Base-by-base conservation (phyloP, 2,329 filamentous ascomycete genomes). In the Aspergillus quadrilineatus region DNA sequence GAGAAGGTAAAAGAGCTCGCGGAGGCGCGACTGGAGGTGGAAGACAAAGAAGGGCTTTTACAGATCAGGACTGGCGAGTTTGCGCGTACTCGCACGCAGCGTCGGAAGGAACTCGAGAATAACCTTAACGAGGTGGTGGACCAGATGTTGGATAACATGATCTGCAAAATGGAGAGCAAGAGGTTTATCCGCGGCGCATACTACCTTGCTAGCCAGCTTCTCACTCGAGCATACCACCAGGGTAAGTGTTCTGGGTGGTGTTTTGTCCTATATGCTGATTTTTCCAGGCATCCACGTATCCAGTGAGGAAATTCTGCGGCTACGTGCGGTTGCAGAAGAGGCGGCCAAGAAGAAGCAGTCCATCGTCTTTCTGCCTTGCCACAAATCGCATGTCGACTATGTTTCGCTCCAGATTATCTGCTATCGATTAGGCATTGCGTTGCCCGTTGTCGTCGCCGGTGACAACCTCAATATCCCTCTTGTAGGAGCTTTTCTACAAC, bases 111-210 rank as follows among this genome's bases (percentile, higher is more conserved):
- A 65, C 84, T 97, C 55, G 86, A 92, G 68, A 79, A 80, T 37
- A 87, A 87, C 56, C 78, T 99, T 45, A 82, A 86, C 53, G 87
- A 96, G 68, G 87, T 97, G 4, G 89, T 90, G 4, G 90, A 94
- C 61, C 87, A 88, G 63, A 87, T 94, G 83, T 90, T 92, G 26
- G 91, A 96, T 69, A 85, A 88, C 61, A 97, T 99, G 94, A 97
- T 99, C 60, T 97, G 93, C 83, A 99, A 99, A 76, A 93, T 97
- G 82, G 94, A 99, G 75, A 95, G 89, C 79, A 95, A 92, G 71
- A 80, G 85, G 2, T 97, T 97, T 69, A 96, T 99, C 64, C 82
- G 94, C 48, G 86, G 90, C 26, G 93, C 94, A 46, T 97, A 97
- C 72, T 99, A 97, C 71, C 70, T 96, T 39, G 81, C 81, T 47